These are phyloP conservation scores for Stentor roeselii DNA, from an alignment of 73 alveolate genomes.

Conservation along the genomic window DNA sequence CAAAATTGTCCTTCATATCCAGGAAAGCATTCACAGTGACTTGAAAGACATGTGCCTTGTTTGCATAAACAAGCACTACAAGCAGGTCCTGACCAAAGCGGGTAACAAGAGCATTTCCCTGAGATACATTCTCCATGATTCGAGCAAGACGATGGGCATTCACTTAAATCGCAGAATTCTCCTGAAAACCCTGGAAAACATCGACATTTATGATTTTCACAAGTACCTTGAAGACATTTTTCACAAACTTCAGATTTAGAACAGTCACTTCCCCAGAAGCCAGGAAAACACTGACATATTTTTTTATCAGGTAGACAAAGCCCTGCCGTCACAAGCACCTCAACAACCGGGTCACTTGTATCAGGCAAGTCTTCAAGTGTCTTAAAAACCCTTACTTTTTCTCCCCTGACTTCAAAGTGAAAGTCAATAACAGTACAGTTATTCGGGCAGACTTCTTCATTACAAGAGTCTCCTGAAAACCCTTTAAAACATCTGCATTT, in stretches of 20 bases:
- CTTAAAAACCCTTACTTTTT: neutral
- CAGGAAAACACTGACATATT: constrained; percentile 9
- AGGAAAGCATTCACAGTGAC: neutral
- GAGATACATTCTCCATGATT: neutral
- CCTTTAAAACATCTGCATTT: constrained; percentile 11
- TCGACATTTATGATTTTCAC: constrained; percentile 1
- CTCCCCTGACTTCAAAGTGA: neutral
- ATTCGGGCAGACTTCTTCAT: neutral
- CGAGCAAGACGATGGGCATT: neutral
- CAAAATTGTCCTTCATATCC: neutral
- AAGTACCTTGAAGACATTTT: neutral
- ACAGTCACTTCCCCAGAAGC: constrained; percentile 17
- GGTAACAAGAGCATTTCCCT: constrained; percentile 17
- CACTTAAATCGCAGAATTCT: constrained; percentile 16
- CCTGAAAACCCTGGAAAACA: constrained; percentile 28
- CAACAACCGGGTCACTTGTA: neutral
- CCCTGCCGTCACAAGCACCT: neutral
- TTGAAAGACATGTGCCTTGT: neutral
- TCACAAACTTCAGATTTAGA: neutral
- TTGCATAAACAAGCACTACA: neutral
- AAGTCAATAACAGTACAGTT: neutral
- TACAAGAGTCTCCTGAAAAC: neutral
- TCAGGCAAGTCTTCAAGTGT: constrained; percentile 14
- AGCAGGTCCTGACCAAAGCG: neutral
- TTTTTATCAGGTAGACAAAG: neutral